Base-by-base conservation (phyloP, 2,329 filamentous ascomycete species). In the Cladophialophora bantiana region DNA sequence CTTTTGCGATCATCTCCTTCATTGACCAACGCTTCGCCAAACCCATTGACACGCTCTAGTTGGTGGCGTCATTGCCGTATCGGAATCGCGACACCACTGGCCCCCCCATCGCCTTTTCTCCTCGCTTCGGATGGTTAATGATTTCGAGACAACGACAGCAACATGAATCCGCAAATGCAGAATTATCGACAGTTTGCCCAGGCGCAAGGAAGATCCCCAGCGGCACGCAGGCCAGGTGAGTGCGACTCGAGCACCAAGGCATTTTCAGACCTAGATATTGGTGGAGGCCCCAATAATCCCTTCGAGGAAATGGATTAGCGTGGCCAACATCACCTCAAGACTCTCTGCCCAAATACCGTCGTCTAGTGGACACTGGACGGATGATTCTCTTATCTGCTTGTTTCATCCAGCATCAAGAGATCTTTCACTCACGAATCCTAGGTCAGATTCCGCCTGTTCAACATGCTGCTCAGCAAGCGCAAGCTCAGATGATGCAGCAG, bases 111-210 rank as follows among this genome's bases (percentile, higher is more conserved):
- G 26, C 26, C 26, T 3, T 26, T 26, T 26, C 26, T 26, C 4
- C 9, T 26, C 45, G 18, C 2, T 42, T n/a, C 45, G 7, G 26
- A 6, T 7, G 18, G 26, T 50, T 20, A 13, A 50, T 9, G 36
- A 10, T 38, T 38, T 38, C 7, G 7, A 38, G 13, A 13, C 7
- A 10, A 50, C 45, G 20, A 50, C 15, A 20, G 20, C n/a, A 53
- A 32, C 34, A 73, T 73, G 72, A 73, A 73, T 63, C 68, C 71
- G 2, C 70, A 72, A 64, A 71, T 73, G 68, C 71, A 71, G 45
- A 70, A 69, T 32, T 73, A 72, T 60, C 62, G 69, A 42, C 72
- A 70, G 52, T 73, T 70, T 66, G 67, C 69, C 55, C 72, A 71
- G 63, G 64, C 70, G 31, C 70, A 71, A 67, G 69, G 36, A 50